Conservation (phyloP, 805 yeast species). For the Suhomyces emberorum region DNA sequence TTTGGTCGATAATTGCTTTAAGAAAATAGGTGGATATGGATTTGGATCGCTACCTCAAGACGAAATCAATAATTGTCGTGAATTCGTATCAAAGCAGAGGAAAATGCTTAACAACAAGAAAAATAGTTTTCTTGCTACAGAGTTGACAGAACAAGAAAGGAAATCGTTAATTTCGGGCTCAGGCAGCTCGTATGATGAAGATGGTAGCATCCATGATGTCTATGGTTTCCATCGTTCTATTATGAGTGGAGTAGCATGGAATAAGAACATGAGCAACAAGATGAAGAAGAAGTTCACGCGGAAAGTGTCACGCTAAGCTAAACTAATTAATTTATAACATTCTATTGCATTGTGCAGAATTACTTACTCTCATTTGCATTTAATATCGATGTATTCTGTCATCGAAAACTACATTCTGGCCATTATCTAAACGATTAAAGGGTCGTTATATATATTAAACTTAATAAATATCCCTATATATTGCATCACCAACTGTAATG, state of each 20-base stretch:
- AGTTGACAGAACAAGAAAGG: constrained; percentile 40
- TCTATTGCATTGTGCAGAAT: no score
- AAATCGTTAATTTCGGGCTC: constrained; percentile 20
- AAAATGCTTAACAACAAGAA: constrained; percentile 30
- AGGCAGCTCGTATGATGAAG: constrained; percentile 18
- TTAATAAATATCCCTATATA: constrained; percentile 40
- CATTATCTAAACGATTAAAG: no score
- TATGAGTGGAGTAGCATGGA: constrained; percentile 62
- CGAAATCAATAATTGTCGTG: constrained; percentile 74
- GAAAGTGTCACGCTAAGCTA: no score
- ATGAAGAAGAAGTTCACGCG: constrained; percentile 38
- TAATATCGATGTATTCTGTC: no score
- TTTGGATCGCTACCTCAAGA: constrained; percentile 77
- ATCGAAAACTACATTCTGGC: no score
- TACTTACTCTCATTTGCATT: no score
- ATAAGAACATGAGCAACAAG: constrained; percentile 53
- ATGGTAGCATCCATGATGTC: constrained; percentile 36
- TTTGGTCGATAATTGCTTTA: constrained; percentile 72
- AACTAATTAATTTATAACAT: no score
- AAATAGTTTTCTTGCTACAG: constrained; percentile 26
- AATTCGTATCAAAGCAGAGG: constrained; percentile 69
- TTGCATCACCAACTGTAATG: constrained; percentile 66
- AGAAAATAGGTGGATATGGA: constrained; percentile 59
- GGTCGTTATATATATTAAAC: no score
- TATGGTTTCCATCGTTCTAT: constrained; percentile 43